Evolutionary conservation across 768 basidiomycete genomes (phyloP), one percentile per base, ranked within the genome.

Genomic region (Rhodotorula toruloides): DNA sequence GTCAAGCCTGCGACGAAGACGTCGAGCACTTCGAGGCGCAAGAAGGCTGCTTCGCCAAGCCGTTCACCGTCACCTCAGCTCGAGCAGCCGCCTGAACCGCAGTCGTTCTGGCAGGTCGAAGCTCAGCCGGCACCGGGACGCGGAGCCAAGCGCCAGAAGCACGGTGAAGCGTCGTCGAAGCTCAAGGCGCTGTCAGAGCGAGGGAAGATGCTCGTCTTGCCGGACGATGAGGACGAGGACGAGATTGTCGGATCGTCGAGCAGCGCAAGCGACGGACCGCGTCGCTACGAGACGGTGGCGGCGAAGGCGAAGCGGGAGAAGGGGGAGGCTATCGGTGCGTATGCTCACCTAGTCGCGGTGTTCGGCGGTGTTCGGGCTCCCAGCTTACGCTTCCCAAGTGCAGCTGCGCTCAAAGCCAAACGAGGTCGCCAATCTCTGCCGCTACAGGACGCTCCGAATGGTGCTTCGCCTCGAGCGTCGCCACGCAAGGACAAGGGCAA

Each of bases 221-320:
- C 40, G 0, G 54, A 37, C 39, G 44, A 55, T 11, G 55, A 55
- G 17, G 61, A 48, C 25, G 53, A 27, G 37, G 68, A 69, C 52
- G 59, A 65, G 39, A 65, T 65, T 32, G 47, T 42, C n/a, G n/a
- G 10, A 36, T 10, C 25, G 34, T n/a, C 32, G 29, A 58, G 55
- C 22, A 32, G n/a, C 27, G 46, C 9, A 2, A 31, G 31, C 21
- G 56, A 47, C 6, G 58, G 29, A 25, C 49, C 37, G 49, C 27
- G 27, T 14, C 47, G 36, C 37, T 69, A 69, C 53, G 68, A 69
- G 54, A 34, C 29, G 12, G 55, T 53, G 0, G 59, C 63, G 21
- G 59, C 56, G 16, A 65, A 58, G 52, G 31, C 14, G 19, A 61
- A 69, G 63, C 29, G 68, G 34, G 17, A 64, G 49, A 42, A 52